Base-by-base conservation (phyloP, 306 rosid genomes). In the Lathyrus oleraceus region DNA sequence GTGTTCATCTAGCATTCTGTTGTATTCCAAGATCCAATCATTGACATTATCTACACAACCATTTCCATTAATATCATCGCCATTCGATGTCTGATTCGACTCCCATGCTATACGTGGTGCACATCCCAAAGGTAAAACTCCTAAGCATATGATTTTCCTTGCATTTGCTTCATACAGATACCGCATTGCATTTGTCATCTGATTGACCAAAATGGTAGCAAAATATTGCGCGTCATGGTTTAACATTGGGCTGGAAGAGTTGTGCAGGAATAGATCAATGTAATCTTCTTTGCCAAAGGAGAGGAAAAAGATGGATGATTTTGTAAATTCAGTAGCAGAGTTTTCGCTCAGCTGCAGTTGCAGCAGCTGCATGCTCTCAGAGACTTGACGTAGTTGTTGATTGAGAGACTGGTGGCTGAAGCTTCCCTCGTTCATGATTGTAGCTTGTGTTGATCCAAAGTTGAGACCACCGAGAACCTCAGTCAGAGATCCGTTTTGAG, bases 241-340 rank as follows among this genome's bases (percentile, higher is more conserved):
- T 19, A 72, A 60, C 66, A 17, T 67, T 60, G 63, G 59, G 68
- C 48, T 69, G 8, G 85, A 49, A 47, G 90, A 67, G 65, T 84
- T 86, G 7, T 61, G 65, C 4, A 85, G 80, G 75, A 76, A 77
- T 66, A 86, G 79, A 38, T 86, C 80, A 30, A 85, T 76, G 81
- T 78, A 92, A 68, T 92, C 96, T 38, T 89, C 87, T 83, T 88
- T 84, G 48, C 98, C 96, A 56, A 92, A 88, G 10, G 96, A 92
- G 76, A 92, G 89, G 75, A 73, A 76, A 69, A 88, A 85, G 63
- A 85, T 56, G 36, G 96, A 89, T 12, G 98, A 85, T 76, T 73
- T 76, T 76, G 85, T 81, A 45, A 89, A 85, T 15, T 74, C 83
- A 49, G 76, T 78, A 13, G 84, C 83, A 3, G 74, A 42, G 1